These are phyloP conservation scores for Coelastrella sp. DNA, from an alignment of 139 green algal genomes.

Conservation along the genomic window DNA sequence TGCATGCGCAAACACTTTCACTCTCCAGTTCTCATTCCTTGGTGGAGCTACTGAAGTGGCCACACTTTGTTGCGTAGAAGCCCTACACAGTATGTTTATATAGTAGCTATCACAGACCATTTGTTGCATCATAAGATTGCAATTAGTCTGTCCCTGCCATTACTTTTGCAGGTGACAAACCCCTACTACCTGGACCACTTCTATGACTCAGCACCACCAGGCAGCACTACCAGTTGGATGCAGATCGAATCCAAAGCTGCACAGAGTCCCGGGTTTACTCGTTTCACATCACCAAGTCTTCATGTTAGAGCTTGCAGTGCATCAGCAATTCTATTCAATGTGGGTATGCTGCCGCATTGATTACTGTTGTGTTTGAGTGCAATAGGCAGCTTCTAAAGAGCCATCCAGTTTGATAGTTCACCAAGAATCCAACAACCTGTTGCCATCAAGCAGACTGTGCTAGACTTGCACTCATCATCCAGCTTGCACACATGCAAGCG, in stretches of 20 bases:
- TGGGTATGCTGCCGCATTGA: neutral
- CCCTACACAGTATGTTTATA: too few species aligned
- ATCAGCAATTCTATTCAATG: conserved; percentile 14
- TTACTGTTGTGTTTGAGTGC: neutral
- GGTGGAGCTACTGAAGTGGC: too few species aligned
- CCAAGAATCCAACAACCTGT: too few species aligned
- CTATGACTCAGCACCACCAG: neutral
- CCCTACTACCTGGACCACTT: conserved; percentile 2
- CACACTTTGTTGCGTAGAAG: too few species aligned
- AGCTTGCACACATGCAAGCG: too few species aligned
- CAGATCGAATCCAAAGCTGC: neutral
- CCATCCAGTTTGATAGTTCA: neutral
- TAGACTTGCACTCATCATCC: too few species aligned
- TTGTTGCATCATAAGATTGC: too few species aligned
- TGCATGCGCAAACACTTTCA: too few species aligned
- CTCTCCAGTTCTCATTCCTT: too few species aligned
- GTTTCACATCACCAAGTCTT: conserved; percentile 25
- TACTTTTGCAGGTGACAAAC: neutral
- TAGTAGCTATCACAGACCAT: too few species aligned
- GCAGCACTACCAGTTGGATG: conserved; percentile 15
- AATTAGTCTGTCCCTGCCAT: neutral
- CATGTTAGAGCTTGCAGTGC: conserved; percentile 17
- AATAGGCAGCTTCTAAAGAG: neutral
- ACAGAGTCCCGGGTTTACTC: neutral
- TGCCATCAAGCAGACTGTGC: too few species aligned